Conservation (phyloP, 2,329 filamentous ascomycete species). For the Dactylonectria estremocensis region DNA sequence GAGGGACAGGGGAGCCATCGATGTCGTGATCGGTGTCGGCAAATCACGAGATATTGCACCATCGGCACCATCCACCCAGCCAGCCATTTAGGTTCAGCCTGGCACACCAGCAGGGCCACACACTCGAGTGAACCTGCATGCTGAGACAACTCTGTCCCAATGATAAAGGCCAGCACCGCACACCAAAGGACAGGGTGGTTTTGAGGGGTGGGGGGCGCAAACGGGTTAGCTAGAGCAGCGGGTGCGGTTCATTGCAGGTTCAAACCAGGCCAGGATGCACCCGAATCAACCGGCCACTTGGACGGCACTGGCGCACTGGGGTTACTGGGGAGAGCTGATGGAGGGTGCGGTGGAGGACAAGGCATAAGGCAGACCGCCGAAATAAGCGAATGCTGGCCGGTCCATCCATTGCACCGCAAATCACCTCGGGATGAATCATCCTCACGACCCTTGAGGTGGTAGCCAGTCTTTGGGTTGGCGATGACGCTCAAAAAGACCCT, state of each 20-base stretch:
- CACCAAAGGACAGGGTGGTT: slow-evolving; percentile 35
- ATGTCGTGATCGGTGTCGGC: slow-evolving; percentile 49
- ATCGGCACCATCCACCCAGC: slow-evolving; percentile 65
- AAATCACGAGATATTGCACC: slow-evolving; percentile 76
- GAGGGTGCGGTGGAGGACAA: slow-evolving; percentile 20
- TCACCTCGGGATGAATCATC: slow-evolving; percentile 20
- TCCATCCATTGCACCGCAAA: slow-evolving; percentile 23
- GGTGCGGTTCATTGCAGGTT: slow-evolving; percentile 36
- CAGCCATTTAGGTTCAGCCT: slow-evolving; percentile 45
- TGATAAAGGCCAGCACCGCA: slow-evolving; percentile 34
- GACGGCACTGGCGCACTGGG: slow-evolving; percentile 26
- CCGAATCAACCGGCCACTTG: slow-evolving; percentile 41
- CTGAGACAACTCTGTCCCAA: slow-evolving; percentile 45
- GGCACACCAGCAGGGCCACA: slow-evolving; percentile 41
- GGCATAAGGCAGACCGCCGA: slow-evolving; percentile 15
- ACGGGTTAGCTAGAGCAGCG: slow-evolving; percentile 29
- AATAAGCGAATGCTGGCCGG: slow-evolving; percentile 6
- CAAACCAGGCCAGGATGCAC: slow-evolving; percentile 31
- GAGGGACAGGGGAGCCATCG: slow-evolving; percentile 40
- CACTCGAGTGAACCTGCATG: slow-evolving; percentile 38
- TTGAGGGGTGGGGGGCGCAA: slow-evolving; percentile 27
- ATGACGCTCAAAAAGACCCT: background rate
- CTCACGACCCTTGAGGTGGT: slow-evolving; percentile 5
- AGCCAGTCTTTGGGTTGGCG: no score
- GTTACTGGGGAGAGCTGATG: no score